phyloP scores from a whole-genome alignment of 495 filamentous ascomycete genomes.

The Lepidopterella palustris region DNA sequence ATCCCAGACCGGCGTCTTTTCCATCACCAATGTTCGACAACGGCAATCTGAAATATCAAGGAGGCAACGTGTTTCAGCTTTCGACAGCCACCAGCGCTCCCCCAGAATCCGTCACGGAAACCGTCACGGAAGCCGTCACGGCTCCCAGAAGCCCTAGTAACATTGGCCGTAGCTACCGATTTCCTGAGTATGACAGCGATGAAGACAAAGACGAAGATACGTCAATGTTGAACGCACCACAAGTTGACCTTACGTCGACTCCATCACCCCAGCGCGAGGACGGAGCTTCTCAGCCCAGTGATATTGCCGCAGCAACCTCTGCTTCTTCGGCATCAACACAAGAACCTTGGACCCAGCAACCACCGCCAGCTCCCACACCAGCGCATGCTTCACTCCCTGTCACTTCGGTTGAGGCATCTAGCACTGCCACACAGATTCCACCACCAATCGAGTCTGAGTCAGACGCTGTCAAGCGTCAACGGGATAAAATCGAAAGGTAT shows the following conservation, averaged over 20 bases:
- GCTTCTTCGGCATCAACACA: not conserved
- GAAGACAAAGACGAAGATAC: not conserved
- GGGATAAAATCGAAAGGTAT: not conserved
- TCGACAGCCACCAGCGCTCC: not conserved
- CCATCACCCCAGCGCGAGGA: too few relatives aligned
- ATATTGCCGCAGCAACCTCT: not conserved
- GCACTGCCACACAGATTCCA: not conserved
- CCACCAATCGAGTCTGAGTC: not conserved
- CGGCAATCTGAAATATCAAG: not conserved
- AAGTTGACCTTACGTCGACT: too few relatives aligned
- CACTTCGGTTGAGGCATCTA: not conserved
- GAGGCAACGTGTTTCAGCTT: not conserved
- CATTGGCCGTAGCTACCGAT: not conserved
- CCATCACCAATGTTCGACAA: constrained; percentile 1
- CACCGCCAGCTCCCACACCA: constrained; percentile 2
- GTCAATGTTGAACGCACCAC: not conserved
- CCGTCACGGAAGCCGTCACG: not conserved
- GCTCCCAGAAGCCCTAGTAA: too few relatives aligned
- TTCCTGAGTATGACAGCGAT: not conserved
- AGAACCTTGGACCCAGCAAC: constrained; percentile 1
- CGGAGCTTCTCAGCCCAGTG: not conserved
- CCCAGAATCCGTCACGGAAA: not conserved
- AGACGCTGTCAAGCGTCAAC: not conserved
- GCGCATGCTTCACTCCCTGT: not conserved
- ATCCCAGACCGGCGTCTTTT: not conserved